phyloP scores from a whole-genome alignment of 2,329 filamentous ascomycete species.

The Ophiostoma pallidulum region DNA sequence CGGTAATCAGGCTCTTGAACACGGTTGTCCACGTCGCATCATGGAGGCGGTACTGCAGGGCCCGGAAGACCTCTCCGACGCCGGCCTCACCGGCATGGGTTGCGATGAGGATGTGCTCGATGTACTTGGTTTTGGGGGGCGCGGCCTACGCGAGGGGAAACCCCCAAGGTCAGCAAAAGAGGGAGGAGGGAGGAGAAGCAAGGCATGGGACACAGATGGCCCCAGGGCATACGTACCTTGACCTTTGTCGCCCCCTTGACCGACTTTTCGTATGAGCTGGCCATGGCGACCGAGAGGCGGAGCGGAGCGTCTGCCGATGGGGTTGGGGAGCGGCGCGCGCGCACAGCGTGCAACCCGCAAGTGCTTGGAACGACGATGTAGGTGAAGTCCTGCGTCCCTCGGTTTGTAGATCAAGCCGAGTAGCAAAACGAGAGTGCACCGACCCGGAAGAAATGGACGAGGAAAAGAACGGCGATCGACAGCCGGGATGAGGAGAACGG shows the following conservation, averaged over 20 bases:
- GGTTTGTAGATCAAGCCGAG: no score
- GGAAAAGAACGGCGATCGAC: slow-evolving; percentile 5
- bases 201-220: no score
- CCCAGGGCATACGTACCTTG: slow-evolving; percentile 60
- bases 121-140: slow-evolving; percentile 97
- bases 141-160: slow-evolving; percentile 53
- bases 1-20: slow-evolving; percentile 92
- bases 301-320: background rate
- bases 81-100: slow-evolving; percentile 92
- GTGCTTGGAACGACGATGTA: no score
- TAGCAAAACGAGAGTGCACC: background rate
- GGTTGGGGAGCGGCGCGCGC: background rate
- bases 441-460: background rate
- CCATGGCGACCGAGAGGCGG: slow-evolving; percentile 41
- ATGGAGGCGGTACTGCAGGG: slow-evolving; percentile 75
- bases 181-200: no score
- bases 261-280: slow-evolving; percentile 93
- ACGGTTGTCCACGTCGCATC: slow-evolving; percentile 99
- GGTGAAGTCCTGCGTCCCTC: no score
- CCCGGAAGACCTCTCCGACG: slow-evolving; percentile 90
- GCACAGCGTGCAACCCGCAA: no score
- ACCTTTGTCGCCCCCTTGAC: slow-evolving; percentile 98
- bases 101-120: slow-evolving; percentile 93
- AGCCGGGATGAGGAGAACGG: background rate
- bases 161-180: background rate